These are phyloP conservation scores for Cairneyella variabilis DNA, from an alignment of 495 filamentous ascomycete species.

Conservation along the genomic window DNA sequence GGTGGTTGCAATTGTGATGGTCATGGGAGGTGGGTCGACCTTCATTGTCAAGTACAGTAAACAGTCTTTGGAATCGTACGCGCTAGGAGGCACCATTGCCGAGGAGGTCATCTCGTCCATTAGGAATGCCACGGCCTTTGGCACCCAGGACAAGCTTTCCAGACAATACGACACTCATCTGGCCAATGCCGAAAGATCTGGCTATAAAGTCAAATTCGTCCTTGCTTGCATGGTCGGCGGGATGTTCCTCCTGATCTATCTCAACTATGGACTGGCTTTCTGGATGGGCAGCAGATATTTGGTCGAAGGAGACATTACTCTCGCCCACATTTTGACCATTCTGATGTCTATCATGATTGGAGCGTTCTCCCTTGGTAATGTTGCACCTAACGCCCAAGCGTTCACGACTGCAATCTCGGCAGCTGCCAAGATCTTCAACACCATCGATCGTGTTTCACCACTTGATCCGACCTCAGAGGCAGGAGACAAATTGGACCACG, in stretches of 20 bases:
- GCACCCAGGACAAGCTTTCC: conserved; percentile 84
- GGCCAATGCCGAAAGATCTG: conserved; percentile 66
- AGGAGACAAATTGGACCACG: conserved; percentile 64
- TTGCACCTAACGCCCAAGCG: conserved; percentile 79
- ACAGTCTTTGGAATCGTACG: conserved; percentile 71
- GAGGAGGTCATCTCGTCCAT: conserved; percentile 96
- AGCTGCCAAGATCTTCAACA: conserved; percentile 84
- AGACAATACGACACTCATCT: conserved; percentile 78
- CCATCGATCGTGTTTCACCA: conserved; percentile 87
- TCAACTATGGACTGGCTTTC: conserved; percentile 90
- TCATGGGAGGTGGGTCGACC: conserved; percentile 67
- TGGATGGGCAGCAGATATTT: conserved; percentile 89
- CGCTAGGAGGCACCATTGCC: conserved; percentile 79
- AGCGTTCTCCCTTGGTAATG: conserved; percentile 85
- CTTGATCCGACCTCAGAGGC: conserved; percentile 71
- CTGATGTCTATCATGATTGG: conserved; percentile 88
- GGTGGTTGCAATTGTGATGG: conserved; percentile 65
- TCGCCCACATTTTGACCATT: conserved; percentile 66
- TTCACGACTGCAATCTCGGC: conserved; percentile 80
- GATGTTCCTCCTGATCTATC: conserved; percentile 79
- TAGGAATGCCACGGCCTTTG: conserved; percentile 89
- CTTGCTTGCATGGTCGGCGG: conserved; percentile 73
- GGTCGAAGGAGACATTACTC: conserved; percentile 48
- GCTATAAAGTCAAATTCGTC: conserved; percentile 66
- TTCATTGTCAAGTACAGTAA: conserved; percentile 81